These are phyloP conservation scores for Carex parvula DNA, from an alignment of 176 grass and related monocot genomes.

Conservation along the genomic window DNA sequence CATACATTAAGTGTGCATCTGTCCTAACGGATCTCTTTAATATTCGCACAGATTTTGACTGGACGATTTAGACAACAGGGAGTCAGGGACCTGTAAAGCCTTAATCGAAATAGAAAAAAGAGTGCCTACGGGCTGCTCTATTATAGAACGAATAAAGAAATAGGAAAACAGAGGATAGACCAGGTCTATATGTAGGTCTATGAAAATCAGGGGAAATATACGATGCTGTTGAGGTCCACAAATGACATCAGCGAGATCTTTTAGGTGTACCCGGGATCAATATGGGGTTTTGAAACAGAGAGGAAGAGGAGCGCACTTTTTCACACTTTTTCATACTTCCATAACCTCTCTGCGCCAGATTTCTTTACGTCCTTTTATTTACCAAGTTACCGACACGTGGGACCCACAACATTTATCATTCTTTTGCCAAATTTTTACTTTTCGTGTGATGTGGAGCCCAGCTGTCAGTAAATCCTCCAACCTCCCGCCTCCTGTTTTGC, in stretches of 20 bases:
- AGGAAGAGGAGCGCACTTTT: not conserved
- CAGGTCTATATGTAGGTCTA: not conserved
- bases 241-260: constrained; percentile 25
- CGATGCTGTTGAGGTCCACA: constrained; percentile 15
- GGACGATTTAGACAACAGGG: not conserved
- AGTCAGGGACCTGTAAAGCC: not conserved
- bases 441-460: not conserved
- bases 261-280: constrained; percentile 21
- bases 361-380: not conserved
- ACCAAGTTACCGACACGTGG: not conserved
- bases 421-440: too few relatives aligned
- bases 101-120: not conserved
- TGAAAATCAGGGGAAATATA: not conserved
- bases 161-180: not conserved
- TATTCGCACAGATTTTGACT: too few relatives aligned
- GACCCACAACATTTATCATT: not conserved
- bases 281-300: constrained; percentile 15
- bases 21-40: too few relatives aligned
- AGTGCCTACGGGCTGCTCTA: too few relatives aligned
- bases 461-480: not conserved
- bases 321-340: not conserved
- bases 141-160: too few relatives aligned
- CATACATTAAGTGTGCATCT: too few relatives aligned
- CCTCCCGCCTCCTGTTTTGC: not conserved
- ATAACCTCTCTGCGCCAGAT: not conserved